Evolutionary conservation across 2,329 filamentous ascomycete species (phyloP), one percentile per base, ranked within the genome.

Genomic region (Diaporthe aspalathi): DNA sequence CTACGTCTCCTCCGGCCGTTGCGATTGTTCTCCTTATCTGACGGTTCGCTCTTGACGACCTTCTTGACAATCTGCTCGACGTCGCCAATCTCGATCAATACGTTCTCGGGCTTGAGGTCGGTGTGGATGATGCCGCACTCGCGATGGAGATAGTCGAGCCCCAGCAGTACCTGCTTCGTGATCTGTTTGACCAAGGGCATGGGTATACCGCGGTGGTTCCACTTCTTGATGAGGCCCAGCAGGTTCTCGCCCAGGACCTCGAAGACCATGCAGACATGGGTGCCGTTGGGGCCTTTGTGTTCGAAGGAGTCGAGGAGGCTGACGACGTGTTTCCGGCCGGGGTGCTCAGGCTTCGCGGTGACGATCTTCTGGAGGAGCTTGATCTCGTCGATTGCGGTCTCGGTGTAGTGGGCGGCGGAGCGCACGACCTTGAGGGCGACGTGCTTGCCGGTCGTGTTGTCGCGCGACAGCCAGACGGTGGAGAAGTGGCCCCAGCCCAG

Each of bases 51-150:
- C 82, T 97, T 95, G 69, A 99, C 95, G 74, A 97, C 95, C 73
- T 93, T 94, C 83, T 97, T 95, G 71, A 99, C 96, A 74, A 98
- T 98, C 82, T 98, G 94, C 85, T 99, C 96, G 63, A 99, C 96
- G 77, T 99, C 96, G 75, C 96, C 96, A 79, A 99, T 98, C 83
- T 99, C 96, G 80, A 99, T 98, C 75, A 99, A 87, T 40, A 99
- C 96, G 79, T 99, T 99, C 81, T 99, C 96, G 60, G 96, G 96
- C 83, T 99, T 98, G 76, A 98, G 84, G 80, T 98, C 95, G 73
- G 96, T 98, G 83, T 99, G 96, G 79, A 99, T 98, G 83, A 99
- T 98, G 79, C 96, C 96, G 83, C 96, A 99, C 83, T 99, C 95
- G 77, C 96, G 91, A 81, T 99, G 96, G 49, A 99, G 88, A 80